A percentile compares a stretch with the other conserved stretches of the same genome.
Conservation (phyloP, 345 rosid species). For the Ricinus communis region DNA sequence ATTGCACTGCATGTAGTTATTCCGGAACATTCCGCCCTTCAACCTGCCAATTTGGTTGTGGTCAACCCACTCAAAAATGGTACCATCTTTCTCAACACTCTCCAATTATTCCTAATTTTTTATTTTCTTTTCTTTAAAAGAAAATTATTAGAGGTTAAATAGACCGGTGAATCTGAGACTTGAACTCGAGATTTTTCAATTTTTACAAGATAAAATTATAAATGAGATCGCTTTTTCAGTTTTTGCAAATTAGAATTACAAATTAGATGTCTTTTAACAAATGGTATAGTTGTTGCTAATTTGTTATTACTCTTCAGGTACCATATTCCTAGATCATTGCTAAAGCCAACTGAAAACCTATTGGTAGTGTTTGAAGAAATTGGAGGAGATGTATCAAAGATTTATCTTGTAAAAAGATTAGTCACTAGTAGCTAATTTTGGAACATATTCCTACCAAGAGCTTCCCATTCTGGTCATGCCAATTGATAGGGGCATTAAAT, state of each 20-base stretch:
- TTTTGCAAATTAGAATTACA: too few species aligned
- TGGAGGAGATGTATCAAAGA: conserved; percentile 22
- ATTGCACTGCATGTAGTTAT: conserved; percentile 26
- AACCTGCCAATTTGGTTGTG: conserved; percentile 32
- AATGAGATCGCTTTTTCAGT: too few species aligned
- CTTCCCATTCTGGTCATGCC: too few species aligned
- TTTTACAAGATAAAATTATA: too few species aligned
- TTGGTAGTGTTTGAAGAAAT: conserved; percentile 28
- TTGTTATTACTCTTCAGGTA: conserved; percentile 18
- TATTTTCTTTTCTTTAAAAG: too few species aligned
- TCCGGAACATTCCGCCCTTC: conserved; percentile 18
- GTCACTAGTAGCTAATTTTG: neutral
- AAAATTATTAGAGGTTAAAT: too few species aligned
- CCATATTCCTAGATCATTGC: conserved; percentile 31
- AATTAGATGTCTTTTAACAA: too few species aligned
- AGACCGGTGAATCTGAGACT: too few species aligned
- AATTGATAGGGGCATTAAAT: neutral
- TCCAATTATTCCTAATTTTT: too few species aligned
- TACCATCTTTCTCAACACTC: neutral
- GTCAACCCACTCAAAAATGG: conserved; percentile 28
- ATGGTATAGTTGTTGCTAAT: too few species aligned
- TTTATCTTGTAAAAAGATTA: conserved; percentile 21
- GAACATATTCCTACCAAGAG: too few species aligned
- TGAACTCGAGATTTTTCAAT: too few species aligned
- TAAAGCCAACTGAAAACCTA: conserved; percentile 22